phyloP scores from a whole-genome alignment of 176 grass and related monocot species.

The Aegilops longissima region DNA sequence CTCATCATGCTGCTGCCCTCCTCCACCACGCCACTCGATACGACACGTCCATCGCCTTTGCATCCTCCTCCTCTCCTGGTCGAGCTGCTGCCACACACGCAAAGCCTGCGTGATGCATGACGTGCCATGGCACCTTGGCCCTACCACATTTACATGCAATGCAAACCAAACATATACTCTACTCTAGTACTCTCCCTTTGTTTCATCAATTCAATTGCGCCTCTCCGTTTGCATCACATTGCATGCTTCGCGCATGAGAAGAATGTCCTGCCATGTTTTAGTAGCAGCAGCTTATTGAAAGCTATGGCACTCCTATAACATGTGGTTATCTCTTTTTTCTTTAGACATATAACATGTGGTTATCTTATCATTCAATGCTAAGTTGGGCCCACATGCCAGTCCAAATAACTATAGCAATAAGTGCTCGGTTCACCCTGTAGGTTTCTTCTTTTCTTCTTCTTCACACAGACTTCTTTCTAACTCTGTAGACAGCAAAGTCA shows the following conservation, averaged over 20 bases:
- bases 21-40: background rate
- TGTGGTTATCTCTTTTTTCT: background rate
- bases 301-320: background rate
- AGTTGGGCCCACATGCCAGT: background rate
- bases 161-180: background rate
- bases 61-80: background rate
- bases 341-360: background rate
- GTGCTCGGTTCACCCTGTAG: background rate
- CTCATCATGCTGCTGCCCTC: conserved; percentile 21
- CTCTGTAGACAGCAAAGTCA: background rate
- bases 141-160: background rate
- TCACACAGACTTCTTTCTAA: background rate
- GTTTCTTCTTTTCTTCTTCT: background rate
- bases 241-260: no score
- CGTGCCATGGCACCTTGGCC: background rate
- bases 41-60: background rate
- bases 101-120: background rate
- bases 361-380: conserved; percentile 1
- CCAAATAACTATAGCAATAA: background rate
- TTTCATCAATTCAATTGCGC: no score
- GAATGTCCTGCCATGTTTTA: background rate
- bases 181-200: no score
- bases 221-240: no score
- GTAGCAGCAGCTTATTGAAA: background rate
- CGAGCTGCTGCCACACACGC: background rate